phyloP scores from a whole-genome alignment of 106 monocot genomes.

The Apostasia ramifera region DNA sequence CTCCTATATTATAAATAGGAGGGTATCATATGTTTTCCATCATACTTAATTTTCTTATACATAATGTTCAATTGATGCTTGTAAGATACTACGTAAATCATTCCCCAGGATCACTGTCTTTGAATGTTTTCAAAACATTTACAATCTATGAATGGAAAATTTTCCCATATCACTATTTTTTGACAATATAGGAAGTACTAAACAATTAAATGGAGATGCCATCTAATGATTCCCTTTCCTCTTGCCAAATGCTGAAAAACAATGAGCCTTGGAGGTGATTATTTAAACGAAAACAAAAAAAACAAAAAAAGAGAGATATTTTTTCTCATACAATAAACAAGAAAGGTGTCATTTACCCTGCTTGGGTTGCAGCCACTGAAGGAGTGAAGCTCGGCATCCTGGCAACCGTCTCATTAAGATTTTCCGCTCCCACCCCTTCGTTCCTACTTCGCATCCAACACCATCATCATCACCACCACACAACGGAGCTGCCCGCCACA shows the following conservation, averaged over 20 bases:
- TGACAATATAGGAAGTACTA: not conserved
- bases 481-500: not conserved
- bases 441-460: not conserved
- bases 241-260: no score
- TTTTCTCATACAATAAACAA: not conserved
- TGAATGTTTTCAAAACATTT: no score
- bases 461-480: not conserved
- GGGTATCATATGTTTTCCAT: no score
- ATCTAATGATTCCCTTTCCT: no score
- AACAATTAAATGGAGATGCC: not conserved
- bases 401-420: not conserved
- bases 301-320: not conserved
- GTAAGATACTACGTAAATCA: no score
- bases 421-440: not conserved
- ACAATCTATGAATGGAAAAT: no score
- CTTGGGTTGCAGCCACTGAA: slow-evolving; percentile 1
- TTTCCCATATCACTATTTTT: not conserved
- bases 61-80: no score
- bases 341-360: not conserved
- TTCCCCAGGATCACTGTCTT: no score
- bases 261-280: no score
- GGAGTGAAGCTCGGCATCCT: slow-evolving; percentile 6
- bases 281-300: not conserved
- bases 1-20: no score
- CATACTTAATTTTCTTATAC: no score